Evolutionary conservation across 148 eudicot species (phyloP), one percentile per base, ranked within the genome.

Genomic region (Cornus kousa): DNA sequence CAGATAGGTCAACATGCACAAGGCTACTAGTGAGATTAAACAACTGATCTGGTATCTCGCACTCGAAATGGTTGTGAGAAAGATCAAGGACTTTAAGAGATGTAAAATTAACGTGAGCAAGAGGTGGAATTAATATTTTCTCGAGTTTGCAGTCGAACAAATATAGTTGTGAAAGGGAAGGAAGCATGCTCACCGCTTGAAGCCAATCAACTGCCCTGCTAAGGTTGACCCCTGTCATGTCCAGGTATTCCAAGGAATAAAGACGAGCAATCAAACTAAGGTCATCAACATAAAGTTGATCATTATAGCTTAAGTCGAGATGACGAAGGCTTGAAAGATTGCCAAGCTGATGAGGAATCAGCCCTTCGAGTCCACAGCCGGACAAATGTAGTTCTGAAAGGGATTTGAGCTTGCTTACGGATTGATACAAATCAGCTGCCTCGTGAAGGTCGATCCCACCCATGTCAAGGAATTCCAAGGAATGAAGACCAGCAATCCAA

Each of bases 11-110:
- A 71, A 71, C 57, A 40, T 12, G 20, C 2, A 40, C 13, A 9
- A 71, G 74, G 55, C 74, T 71, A 4, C 24, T 70, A 16, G n/a
- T n/a, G n/a, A 71, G 57, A 71, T 39, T 71, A 40, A 22, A 46
- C 46, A 71, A 7, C 74, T 57, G 43, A 35, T 17, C 9, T 17
- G 74, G 74, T 20, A 71, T 40, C 55, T 5, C 19, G 31, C 24
- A 5, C 20, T 10, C 43, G 28, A 71, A 43, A 5, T 7, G 13
- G 74, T 71, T 71, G 0, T 39, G 7, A 71, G 74, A 71, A 20
- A 71, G 55, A 71, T 71, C 74, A 71, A 71, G 74, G 48, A 40
- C 74, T 4, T 1, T 2, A 35, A 71, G 48, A 39, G 57, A 71
- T 13, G 74, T 39, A 43, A 71, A 71, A 71, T 71, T 71, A 28